These are phyloP conservation scores for Smittium mucronatum DNA, from an alignment of 371 early-diverging fungal species.

Conservation along the genomic window DNA sequence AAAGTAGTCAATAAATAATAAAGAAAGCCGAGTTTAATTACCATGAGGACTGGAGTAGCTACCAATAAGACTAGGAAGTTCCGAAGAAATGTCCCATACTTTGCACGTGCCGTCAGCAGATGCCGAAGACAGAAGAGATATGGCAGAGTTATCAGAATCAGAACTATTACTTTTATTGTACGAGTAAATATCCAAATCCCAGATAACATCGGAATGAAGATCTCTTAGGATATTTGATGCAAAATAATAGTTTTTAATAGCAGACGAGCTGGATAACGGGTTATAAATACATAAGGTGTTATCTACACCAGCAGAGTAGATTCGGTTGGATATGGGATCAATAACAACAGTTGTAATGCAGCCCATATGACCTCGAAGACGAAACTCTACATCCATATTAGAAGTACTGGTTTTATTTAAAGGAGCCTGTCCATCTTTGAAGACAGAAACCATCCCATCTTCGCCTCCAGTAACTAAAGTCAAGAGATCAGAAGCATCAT, in stretches of 20 bases:
- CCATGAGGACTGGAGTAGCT: background rate
- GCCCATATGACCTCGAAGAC: background rate
- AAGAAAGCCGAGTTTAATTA: background rate
- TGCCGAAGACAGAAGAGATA: background rate
- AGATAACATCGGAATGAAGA: background rate
- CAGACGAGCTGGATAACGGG: background rate
- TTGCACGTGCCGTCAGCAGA: constrained; percentile 7
- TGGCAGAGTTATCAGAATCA: background rate
- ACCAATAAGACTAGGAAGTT: background rate
- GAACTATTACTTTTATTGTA: background rate
- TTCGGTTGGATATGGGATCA: background rate
- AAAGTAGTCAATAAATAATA: background rate
- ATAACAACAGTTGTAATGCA: background rate
- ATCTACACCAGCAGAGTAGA: constrained; percentile 1
- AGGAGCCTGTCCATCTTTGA: background rate
- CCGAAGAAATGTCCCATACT: background rate
- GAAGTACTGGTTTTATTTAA: background rate
- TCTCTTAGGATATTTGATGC: background rate
- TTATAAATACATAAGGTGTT: background rate
- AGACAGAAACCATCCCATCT: background rate
- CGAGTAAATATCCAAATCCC: constrained; percentile 6
- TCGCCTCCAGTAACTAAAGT: constrained; percentile 1
- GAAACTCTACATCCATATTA: background rate
- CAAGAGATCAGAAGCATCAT: background rate
- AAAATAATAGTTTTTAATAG: background rate